Conservation (phyloP, 768 basidiomycete species). For the Mycena olivaceomarginata region DNA sequence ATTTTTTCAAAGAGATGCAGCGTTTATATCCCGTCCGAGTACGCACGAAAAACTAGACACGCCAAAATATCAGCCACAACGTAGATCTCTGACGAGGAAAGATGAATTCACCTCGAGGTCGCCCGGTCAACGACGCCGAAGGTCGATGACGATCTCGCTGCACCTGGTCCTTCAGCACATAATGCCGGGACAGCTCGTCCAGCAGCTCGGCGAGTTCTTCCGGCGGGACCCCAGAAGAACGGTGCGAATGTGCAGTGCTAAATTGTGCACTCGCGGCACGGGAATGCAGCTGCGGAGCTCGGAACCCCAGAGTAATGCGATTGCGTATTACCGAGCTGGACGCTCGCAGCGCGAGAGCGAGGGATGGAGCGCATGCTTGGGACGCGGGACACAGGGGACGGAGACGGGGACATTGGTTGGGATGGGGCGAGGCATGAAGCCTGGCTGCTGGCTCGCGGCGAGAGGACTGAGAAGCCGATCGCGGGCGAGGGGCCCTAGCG, state of each 20-base stretch:
- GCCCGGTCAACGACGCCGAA: slow-evolving; percentile 25
- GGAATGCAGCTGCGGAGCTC: too few species aligned
- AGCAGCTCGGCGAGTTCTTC: slow-evolving; percentile 31
- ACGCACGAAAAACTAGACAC: not conserved
- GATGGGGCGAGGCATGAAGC: slow-evolving; percentile 24
- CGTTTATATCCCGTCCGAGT: not conserved
- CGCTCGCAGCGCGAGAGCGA: not conserved
- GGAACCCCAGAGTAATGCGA: not conserved
- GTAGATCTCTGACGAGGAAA: too few species aligned
- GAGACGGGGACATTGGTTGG: slow-evolving; percentile 26
- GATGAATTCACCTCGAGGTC: slow-evolving; percentile 20
- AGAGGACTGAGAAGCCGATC: slow-evolving; percentile 18
- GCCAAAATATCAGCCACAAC: not conserved
- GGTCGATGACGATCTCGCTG: slow-evolving; percentile 8
- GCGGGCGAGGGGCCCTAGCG: not conserved
- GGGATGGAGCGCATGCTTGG: slow-evolving; percentile 9
- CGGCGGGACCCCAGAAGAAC: not conserved
- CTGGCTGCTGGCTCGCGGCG: slow-evolving; percentile 24
- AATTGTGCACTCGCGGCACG: too few species aligned
- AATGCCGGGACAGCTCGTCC: slow-evolving; percentile 30
- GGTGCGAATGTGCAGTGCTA: not conserved
- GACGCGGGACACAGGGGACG: not conserved
- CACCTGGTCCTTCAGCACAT: slow-evolving; percentile 11
- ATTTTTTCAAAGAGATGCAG: not conserved
- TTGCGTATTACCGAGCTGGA: not conserved